These are phyloP conservation scores for Alternaria arbusti DNA, from an alignment of 2,329 filamentous ascomycete genomes.

Conservation along the genomic window DNA sequence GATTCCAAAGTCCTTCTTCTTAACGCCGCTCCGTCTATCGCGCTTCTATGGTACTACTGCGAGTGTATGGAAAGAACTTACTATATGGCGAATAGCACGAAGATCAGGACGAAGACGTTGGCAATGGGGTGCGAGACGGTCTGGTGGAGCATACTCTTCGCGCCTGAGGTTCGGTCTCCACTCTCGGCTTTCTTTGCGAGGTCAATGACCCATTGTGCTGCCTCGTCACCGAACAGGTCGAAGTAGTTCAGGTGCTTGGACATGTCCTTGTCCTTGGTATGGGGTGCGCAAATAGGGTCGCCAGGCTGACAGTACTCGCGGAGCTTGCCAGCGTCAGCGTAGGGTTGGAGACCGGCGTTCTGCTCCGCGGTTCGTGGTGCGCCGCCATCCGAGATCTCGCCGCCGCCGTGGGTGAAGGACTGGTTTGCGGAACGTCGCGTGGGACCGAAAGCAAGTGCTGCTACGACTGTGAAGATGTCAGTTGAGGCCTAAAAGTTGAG, in stretches of 20 bases:
- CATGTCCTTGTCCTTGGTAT: slow-evolving; percentile 54
- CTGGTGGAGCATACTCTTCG: slow-evolving; percentile 24
- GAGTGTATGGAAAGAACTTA: slow-evolving; percentile 21
- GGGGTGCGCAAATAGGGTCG: slow-evolving; percentile 68
- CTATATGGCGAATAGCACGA: slow-evolving; percentile 27
- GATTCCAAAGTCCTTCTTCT: background rate
- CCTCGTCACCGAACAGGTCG: slow-evolving; percentile 30
- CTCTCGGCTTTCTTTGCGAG: slow-evolving; percentile 24
- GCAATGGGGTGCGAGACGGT: slow-evolving; percentile 31
- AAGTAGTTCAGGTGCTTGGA: slow-evolving; percentile 67
- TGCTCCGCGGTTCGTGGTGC: slow-evolving; percentile 28
- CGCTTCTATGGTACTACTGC: slow-evolving; percentile 1
- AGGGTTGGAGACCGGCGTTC: slow-evolving; percentile 30
- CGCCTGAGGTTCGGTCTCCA: slow-evolving; percentile 14
- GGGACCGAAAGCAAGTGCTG: slow-evolving; percentile 31
- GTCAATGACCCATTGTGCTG: slow-evolving; percentile 29
- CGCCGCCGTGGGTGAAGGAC: slow-evolving; percentile 29
- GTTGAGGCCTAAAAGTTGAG: background rate
- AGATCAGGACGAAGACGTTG: slow-evolving; percentile 29
- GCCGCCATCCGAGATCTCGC: slow-evolving; percentile 27
- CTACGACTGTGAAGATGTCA: slow-evolving; percentile 26
- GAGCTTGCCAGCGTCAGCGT: slow-evolving; percentile 55
- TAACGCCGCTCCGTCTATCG: slow-evolving; percentile 6
- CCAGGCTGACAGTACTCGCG: slow-evolving; percentile 68
- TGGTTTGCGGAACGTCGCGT: slow-evolving; percentile 35